A percentile compares a stretch with the other conserved stretches of the same genome.
Evolutionary conservation across 2,329 filamentous ascomycete genomes (phyloP).

Genomic region (Furcasterigmium furcatum): DNA sequence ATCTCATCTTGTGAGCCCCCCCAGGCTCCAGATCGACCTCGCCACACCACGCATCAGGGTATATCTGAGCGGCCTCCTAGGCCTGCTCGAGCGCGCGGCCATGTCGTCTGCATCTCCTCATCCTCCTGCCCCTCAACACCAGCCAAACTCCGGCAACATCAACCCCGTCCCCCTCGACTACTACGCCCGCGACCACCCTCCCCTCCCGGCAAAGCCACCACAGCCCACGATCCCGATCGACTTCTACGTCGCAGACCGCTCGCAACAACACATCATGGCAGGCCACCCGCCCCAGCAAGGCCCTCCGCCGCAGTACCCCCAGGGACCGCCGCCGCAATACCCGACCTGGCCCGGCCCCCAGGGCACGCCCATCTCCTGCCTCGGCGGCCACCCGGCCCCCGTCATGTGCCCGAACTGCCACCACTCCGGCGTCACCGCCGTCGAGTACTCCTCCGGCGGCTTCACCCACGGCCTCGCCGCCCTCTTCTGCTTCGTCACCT

Average conservation of each 20-base stretch:
- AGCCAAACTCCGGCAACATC: too few relatives aligned
- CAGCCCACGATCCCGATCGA: background rate
- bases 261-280: background rate
- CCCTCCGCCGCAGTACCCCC: background rate
- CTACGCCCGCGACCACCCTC: background rate
- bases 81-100: too few relatives aligned
- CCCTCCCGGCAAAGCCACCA: too few relatives aligned
- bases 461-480: constrained; percentile 17
- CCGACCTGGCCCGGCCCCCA: background rate
- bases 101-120: too few relatives aligned
- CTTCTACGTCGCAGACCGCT: background rate
- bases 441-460: constrained; percentile 14
- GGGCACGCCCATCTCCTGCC: constrained; percentile 11
- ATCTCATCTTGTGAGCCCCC: too few relatives aligned
- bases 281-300: background rate
- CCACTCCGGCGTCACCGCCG: constrained; percentile 14
- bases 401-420: constrained; percentile 17
- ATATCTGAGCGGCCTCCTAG: too few relatives aligned
- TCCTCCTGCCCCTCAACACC: too few relatives aligned
- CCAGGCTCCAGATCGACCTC: too few relatives aligned
- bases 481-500: constrained; percentile 14
- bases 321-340: background rate
- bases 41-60: too few relatives aligned
- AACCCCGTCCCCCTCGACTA: background rate
- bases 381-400: constrained; percentile 12